Evolutionary conservation across 441 rosid species (phyloP), one percentile per base, ranked within the genome.

Genomic region (Aquilaria agallochum): DNA sequence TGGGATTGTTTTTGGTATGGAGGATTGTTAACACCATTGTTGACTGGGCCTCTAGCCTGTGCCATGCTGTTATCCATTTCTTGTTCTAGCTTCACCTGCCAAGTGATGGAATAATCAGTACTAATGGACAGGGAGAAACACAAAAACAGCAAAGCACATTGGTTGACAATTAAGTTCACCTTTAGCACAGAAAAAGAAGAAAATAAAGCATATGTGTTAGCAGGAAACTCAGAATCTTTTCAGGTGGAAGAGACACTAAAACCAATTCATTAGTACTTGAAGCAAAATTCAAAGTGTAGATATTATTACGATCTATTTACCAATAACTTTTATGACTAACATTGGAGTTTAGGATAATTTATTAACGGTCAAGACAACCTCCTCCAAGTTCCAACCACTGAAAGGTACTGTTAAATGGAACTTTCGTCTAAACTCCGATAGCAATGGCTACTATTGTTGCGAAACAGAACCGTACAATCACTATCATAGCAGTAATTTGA

Each of bases 31-130:
- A 72, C 53, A 5, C 70, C 63, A 31, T 64, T 78, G 55, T 53
- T 54, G 3, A 56, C 31, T 42, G 48, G 63, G 5, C 72, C 70
- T 31, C 76, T 72, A 44, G 66, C 44, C 69, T 67, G 77, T 58
- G 66, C 63, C 58, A 62, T 65, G 52, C 45, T 60, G 63, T 74
- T 70, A 64, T 69, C 72, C 48, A 56, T 60, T 57, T 79, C 71
- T 54, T 61, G 65, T 44, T 51, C 48, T 32, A 60, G 74, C 50
- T 65, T 78, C 72, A 77, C 64, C 87, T 82, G 85, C 73, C 68
- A 59, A 53, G n/a, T 48, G 34, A 30, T 54, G 63, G 56, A 27
- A 33, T 15, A 73, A 30, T 70, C 58, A 31, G 11, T 15, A 44
- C 61, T 31, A 53, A 67, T 32, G 13, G 14, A 12, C 36, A 10